Percentiles rank a stretch among this genome's conserved stretches.
phyloP scores from a whole-genome alignment of 768 basidiomycete species.

The Leccinellum luteum region DNA sequence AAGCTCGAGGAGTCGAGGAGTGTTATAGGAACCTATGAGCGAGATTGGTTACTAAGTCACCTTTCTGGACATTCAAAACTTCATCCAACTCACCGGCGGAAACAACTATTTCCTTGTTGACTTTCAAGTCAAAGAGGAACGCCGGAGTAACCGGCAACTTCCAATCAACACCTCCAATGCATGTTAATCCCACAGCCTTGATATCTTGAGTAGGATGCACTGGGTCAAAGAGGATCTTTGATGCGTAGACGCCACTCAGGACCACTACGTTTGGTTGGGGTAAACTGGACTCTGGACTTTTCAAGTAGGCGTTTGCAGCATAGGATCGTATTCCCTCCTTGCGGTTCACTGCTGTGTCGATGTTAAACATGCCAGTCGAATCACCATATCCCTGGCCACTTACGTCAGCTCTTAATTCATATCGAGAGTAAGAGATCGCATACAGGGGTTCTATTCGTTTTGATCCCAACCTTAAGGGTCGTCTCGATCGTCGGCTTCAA shows the following conservation, averaged over 20 bases:
- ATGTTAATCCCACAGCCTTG: constrained; percentile 10
- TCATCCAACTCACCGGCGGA: constrained; percentile 1
- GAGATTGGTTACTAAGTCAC: not conserved
- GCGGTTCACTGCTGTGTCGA: constrained; percentile 17
- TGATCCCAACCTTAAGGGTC: constrained; percentile 7
- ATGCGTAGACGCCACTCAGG: constrained; percentile 6
- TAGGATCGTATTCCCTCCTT: constrained; percentile 15
- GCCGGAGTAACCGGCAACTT: not conserved
- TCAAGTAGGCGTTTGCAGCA: constrained; percentile 17
- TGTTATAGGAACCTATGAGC: constrained; percentile 12
- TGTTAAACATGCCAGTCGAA: constrained; percentile 19
- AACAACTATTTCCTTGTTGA: constrained; percentile 7
- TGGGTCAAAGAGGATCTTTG: constrained; percentile 12
- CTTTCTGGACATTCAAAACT: not conserved
- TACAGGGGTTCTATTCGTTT: constrained; percentile 14
- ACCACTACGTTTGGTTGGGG: constrained; percentile 13
- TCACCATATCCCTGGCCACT: constrained; percentile 7
- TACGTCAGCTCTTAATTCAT: not conserved
- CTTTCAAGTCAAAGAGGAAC: not conserved
- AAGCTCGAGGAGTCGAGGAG: constrained; percentile 18
- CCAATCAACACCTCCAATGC: constrained; percentile 14
- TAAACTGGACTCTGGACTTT: constrained; percentile 2
- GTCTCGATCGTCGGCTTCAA: constrained; percentile 12
- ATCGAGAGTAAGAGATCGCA: not conserved
- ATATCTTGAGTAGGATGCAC: not conserved